Evolutionary conservation across 768 basidiomycete genomes (phyloP).

Genomic region (Russula foetens): DNA sequence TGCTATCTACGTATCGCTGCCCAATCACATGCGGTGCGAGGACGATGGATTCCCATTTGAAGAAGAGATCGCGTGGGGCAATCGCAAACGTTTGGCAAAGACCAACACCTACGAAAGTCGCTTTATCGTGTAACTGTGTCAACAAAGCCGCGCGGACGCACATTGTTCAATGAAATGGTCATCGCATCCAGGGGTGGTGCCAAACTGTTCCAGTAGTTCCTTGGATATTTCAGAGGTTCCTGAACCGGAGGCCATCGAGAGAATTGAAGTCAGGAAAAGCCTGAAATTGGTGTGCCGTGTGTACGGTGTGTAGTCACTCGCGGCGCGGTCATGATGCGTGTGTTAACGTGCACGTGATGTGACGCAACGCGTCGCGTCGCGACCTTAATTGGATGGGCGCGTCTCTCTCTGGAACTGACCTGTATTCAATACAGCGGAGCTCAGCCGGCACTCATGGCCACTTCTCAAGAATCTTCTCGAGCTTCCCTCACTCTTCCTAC

Average conservation of each 20-base stretch:
- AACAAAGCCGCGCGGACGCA: neutral
- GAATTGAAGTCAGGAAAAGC: neutral
- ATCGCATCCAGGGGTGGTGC: constrained; percentile 5
- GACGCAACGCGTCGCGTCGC: constrained; percentile 10
- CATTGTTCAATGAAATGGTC: constrained; percentile 14
- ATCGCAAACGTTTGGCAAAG: constrained; percentile 59
- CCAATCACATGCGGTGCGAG: neutral
- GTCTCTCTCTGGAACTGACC: no score
- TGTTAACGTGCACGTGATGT: constrained; percentile 5
- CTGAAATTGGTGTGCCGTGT: neutral
- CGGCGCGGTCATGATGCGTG: neutral
- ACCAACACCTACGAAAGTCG: constrained; percentile 39
- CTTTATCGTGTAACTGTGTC: neutral
- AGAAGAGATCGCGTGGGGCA: constrained; percentile 44
- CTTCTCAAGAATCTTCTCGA: neutral
- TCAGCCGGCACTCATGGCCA: neutral
- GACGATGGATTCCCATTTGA: constrained; percentile 55
- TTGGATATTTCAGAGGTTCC: neutral
- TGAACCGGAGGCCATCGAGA: constrained; percentile 1
- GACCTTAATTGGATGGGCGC: neutral
- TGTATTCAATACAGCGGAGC: no score
- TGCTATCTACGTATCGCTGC: constrained; percentile 17
- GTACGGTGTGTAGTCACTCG: no score
- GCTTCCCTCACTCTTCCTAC: constrained; percentile 40
- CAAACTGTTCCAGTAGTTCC: neutral